Base-by-base conservation (phyloP, 495 filamentous ascomycete species). In the Penicillium egyptiacum region DNA sequence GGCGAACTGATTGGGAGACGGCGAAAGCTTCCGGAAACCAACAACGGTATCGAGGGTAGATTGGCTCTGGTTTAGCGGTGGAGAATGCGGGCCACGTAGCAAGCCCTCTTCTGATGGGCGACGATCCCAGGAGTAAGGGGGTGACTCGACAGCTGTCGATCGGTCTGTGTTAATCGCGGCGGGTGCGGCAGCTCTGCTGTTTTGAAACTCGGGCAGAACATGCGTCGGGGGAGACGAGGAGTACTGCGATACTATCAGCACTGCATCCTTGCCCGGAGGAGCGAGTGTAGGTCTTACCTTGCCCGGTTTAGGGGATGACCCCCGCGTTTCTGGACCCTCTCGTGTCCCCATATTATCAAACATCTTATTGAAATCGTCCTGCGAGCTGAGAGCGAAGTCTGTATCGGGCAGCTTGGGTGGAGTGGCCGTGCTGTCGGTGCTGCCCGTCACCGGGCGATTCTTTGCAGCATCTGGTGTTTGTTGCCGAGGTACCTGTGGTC, bases 51-150 rank as follows among this genome's bases (percentile, higher is more conserved):
- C 54, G n/a, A 55, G 43, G n/a, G 43, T 40, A n/a, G 52, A 57
- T 2, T 50, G 53, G 17, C 25, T 23, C 39, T 57, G 46, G 20
- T 30, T 45, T 25, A 26, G 40, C 6, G 33, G 46, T 9, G 41
- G 47, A 8, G 26, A 41, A 50, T 58, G 31, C 12, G 64, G 23
- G 50, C 75, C 63, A 55, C 61, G 67, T 43, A 90, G 79, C 28
- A 89, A 69, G 16, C 80, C 81, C 39, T 90, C 86, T 51, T 79
- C 75, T 4, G 88, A 88, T 50, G 84, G 78, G 53, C 83, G 82
- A 62, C 86, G 90, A 50, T 72, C 83, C 85, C 83, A 88, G 5
- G 88, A 90, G 57, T 84, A 81, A 33, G 83, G 86, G 4, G 87
- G 82, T 14, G 81, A 74, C 30, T 86, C 82, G 41, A 83, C 71